Evolutionary conservation across 2,329 filamentous ascomycete genomes (phyloP).

Genomic region (Penicillium nordicum): DNA sequence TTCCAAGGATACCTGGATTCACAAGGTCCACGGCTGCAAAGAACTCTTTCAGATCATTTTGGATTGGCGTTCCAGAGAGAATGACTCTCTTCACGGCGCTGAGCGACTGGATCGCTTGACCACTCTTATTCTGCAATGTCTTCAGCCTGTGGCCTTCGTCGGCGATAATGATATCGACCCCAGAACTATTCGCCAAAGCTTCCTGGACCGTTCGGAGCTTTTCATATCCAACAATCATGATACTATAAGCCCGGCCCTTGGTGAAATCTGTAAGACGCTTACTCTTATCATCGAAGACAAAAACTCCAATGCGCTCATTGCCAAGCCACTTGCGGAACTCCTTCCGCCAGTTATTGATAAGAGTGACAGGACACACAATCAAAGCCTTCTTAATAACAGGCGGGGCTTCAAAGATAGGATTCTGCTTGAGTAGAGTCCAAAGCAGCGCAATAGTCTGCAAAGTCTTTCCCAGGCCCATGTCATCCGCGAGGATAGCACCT

Average conservation of each 20-base stretch:
- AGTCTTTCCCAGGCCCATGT: slow-evolving; percentile 74
- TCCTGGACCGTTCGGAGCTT: slow-evolving; percentile 64
- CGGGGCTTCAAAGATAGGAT: slow-evolving; percentile 57
- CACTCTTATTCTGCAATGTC: slow-evolving; percentile 66
- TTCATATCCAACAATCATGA: slow-evolving; percentile 73
- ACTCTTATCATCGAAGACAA: slow-evolving; percentile 60
- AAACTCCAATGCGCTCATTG: slow-evolving; percentile 65
- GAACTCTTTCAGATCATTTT: slow-evolving; percentile 66
- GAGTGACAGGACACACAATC: slow-evolving; percentile 68
- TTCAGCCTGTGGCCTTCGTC: slow-evolving; percentile 68
- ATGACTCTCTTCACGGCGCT: slow-evolving; percentile 61
- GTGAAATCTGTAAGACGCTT: slow-evolving; percentile 66
- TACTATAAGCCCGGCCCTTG: slow-evolving; percentile 62
- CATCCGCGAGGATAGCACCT: slow-evolving; percentile 69
- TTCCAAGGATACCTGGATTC: slow-evolving; percentile 63
- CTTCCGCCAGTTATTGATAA: slow-evolving; percentile 70
- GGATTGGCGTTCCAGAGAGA: slow-evolving; percentile 64
- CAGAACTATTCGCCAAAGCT: slow-evolving; percentile 59
- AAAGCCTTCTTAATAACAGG: slow-evolving; percentile 67
- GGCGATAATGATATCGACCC: slow-evolving; percentile 68
- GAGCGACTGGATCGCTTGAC: slow-evolving; percentile 61
- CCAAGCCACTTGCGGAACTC: slow-evolving; percentile 74
- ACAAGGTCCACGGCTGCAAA: slow-evolving; percentile 67
- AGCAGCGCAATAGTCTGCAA: slow-evolving; percentile 68
- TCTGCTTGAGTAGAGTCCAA: slow-evolving; percentile 71